A percentile compares a stretch with the other conserved stretches of the same genome.
These are phyloP conservation scores for Cercospora canescens DNA, from an alignment of 2,329 filamentous ascomycete genomes.

Conservation along the genomic window DNA sequence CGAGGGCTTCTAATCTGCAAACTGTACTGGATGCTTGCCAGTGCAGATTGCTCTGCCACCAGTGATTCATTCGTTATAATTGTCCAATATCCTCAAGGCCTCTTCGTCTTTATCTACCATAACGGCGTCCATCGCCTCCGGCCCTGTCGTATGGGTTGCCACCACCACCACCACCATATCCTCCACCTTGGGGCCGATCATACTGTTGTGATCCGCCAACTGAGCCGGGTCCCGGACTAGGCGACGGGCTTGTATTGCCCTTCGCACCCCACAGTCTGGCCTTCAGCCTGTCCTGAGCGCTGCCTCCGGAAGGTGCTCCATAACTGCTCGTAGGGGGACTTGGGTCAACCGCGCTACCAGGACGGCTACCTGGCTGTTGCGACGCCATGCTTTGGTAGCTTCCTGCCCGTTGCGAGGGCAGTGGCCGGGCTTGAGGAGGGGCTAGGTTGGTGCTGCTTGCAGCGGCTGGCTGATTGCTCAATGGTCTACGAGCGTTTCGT, in stretches of 20 bases:
- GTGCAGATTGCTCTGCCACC: not conserved
- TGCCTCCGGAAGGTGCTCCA: slow-evolving; percentile 44
- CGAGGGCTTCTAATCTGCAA: not conserved
- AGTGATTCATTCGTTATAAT: not conserved
- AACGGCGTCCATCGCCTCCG: slow-evolving; percentile 12
- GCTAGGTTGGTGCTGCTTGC: slow-evolving; percentile 34
- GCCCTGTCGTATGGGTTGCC: slow-evolving; percentile 8
- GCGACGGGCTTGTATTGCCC: slow-evolving; percentile 16
- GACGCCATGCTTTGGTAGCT: slow-evolving; percentile 65
- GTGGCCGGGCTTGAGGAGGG: slow-evolving; percentile 51
- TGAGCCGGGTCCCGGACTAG: slow-evolving; percentile 14
- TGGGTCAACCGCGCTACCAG: slow-evolving; percentile 37
- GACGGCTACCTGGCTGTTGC: slow-evolving; percentile 32
- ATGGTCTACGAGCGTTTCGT: slow-evolving; percentile 30
- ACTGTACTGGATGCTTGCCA: not conserved
- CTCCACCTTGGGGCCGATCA: slow-evolving; percentile 16
- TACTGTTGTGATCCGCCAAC: slow-evolving; percentile 21
- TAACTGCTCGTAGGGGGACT: slow-evolving; percentile 40
- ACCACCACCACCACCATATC: slow-evolving; percentile 16
- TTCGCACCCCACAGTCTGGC: slow-evolving; percentile 65
- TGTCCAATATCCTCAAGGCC: not conserved
- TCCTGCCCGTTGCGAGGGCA: slow-evolving; percentile 71
- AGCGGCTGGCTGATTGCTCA: slow-evolving; percentile 16
- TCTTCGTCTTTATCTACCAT: slow-evolving; percentile 15
- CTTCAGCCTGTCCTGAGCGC: slow-evolving; percentile 79